Evolutionary conservation across 192 early-diverging fungal species (phyloP).

Genomic region (Coemansia pectinata): DNA sequence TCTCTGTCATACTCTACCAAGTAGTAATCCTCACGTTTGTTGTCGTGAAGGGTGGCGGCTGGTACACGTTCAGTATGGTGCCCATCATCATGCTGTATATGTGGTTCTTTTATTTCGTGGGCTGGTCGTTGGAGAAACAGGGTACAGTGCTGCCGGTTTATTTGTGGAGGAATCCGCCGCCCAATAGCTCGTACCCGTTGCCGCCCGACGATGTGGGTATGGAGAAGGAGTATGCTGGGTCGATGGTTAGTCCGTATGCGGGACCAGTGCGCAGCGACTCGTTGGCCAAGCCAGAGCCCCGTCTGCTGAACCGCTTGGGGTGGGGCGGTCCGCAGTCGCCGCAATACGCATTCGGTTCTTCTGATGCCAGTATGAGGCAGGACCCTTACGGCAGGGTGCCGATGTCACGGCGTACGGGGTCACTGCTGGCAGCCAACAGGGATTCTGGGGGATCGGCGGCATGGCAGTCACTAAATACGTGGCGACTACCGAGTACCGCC

Average conservation of each 20-base stretch:
- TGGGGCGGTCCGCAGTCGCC: not conserved
- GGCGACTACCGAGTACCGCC: not conserved
- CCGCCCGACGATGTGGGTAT: conserved; percentile 15
- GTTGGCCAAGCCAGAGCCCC: conserved; percentile 2
- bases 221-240: not conserved
- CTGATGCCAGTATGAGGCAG: not conserved
- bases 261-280: not conserved
- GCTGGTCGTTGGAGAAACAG: conserved; percentile 45
- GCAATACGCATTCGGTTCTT: not conserved
- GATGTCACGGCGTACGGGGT: not conserved
- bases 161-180: conserved; percentile 50
- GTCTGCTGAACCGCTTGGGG: not conserved
- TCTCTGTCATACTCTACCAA: conserved; percentile 68
- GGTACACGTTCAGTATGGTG: conserved; percentile 48
- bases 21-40: conserved; percentile 63
- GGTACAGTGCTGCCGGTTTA: conserved; percentile 43
- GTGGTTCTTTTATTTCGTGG: conserved; percentile 47
- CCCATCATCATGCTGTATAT: conserved; percentile 35
- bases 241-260: not conserved
- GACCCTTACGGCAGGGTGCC: not conserved
- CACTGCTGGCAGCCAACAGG: not conserved
- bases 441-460: not conserved
- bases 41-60: conserved; percentile 49
- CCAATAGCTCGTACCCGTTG: conserved; percentile 45
- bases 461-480: not conserved